Evolutionary conservation across 768 basidiomycete genomes (phyloP).

Genomic region (Gyrodon lividus): DNA sequence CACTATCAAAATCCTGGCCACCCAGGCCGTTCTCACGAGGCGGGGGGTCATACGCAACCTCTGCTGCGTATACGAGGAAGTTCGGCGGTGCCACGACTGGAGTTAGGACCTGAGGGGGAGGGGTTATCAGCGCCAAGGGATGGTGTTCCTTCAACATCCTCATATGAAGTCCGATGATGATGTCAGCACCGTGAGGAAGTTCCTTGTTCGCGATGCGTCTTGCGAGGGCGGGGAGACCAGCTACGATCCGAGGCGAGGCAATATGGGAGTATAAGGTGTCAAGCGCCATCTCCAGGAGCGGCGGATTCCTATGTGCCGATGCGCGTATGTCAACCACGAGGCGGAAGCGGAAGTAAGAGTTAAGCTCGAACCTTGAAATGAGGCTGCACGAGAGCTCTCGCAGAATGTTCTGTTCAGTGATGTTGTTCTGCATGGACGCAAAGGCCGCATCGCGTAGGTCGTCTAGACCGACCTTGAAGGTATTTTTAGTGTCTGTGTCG

Average conservation of each 20-base stretch:
- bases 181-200: constrained; percentile 19
- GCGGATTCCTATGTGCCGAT: constrained; percentile 5
- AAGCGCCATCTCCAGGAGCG: constrained; percentile 20
- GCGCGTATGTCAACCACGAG: background rate
- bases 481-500: background rate
- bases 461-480: constrained; percentile 20
- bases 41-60: too few species aligned
- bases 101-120: background rate
- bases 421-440: constrained; percentile 11
- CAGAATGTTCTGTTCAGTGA: constrained; percentile 24
- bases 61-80: too few species aligned
- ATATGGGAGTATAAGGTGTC: constrained; percentile 21
- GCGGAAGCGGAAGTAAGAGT: too few species aligned
- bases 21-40: too few species aligned
- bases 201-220: constrained; percentile 18
- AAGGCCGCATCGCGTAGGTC: constrained; percentile 16
- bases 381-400: constrained; percentile 21
- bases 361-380: constrained; percentile 10
- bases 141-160: constrained; percentile 14
- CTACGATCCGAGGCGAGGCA: constrained; percentile 11
- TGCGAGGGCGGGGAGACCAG: constrained; percentile 9
- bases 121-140: background rate
- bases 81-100: background rate
- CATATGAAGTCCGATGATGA: constrained; percentile 18
- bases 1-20: too few species aligned